Base-by-base conservation (phyloP, 2,329 filamentous ascomycete species). In the Aspergillus hortae region DNA sequence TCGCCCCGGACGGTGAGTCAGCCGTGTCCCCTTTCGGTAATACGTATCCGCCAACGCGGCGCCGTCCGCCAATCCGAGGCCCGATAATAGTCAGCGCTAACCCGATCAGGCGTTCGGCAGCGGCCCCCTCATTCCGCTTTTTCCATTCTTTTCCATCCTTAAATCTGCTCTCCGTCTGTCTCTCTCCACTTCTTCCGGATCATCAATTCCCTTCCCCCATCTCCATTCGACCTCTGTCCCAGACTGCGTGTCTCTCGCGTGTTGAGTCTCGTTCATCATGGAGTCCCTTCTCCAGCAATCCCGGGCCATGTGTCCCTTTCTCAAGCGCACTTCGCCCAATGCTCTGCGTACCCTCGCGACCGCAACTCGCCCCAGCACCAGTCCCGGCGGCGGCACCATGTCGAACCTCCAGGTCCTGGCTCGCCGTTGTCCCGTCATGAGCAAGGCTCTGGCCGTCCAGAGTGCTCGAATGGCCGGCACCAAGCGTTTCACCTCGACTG, bases 361-460 rank as follows among this genome's bases (percentile, higher is more conserved):
- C 74, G 85, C 76, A 68, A 83, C 76, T 67, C 81, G 78, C 62
- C 82, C 84, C 70, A 80, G 81, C 56, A 88, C 88, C 49, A 69
- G 67, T 48, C 87, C 86, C 52, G 89, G 91, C 66, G 92, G 92
- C 61, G 90, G 92, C 66, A 90, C 90, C 74, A 96, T 97, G 85
- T 96, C 91, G 67, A 97, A 96, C 77, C 82, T 99, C 66, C 94
- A 97, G 79, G 85, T 94, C 62, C 85, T 95, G 67, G 94, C 90
- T 66, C 87, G 91, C 69, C 90, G 92, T 73, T 99, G 94, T 82
- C 94, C 94, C 53, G 88, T 99, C 74, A 99, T 99, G 94, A 92
- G 92, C 73, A 95, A 96, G 81, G 94, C 94, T 40, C 84, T 99
- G 71, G 89, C 90, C 56, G 87, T 96, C 36, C 92, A 96, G 80